phyloP scores from a whole-genome alignment of 495 filamentous ascomycete genomes.

The Penicillium robsamsonii region DNA sequence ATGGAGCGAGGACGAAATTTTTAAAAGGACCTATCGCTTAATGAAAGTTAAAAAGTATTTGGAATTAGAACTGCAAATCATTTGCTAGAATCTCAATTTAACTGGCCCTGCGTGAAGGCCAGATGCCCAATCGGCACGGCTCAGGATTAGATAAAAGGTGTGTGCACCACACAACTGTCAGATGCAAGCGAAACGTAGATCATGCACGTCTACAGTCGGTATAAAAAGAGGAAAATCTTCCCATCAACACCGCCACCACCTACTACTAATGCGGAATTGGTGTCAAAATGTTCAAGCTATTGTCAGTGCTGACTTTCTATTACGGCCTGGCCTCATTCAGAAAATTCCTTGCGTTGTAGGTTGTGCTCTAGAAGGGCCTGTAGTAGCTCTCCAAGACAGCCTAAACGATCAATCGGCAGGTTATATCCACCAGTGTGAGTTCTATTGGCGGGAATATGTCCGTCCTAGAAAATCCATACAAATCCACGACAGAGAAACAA shows the following conservation, averaged over 20 bases:
- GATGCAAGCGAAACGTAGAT: constrained; percentile 9
- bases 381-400: neutral
- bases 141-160: neutral
- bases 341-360: neutral
- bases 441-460: constrained; percentile 29
- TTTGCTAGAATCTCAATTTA: neutral
- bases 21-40: neutral
- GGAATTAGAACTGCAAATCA: constrained; percentile 7
- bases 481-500: neutral
- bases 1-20: neutral
- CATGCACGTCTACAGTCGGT: neutral
- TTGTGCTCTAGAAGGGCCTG: neutral
- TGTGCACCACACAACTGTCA: constrained; percentile 6
- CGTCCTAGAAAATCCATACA: constrained; percentile 13
- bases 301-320: neutral
- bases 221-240: neutral
- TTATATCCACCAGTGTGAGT: neutral
- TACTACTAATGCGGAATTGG: neutral
- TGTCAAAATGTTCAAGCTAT: neutral
- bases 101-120: neutral
- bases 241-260: neutral
- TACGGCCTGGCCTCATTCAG: neutral
- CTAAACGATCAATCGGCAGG: neutral
- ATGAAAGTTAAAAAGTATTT: constrained; percentile 6
- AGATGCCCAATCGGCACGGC: neutral